Evolutionary conservation across 108 stramenopile genomes (phyloP).

Genomic region (Discostella stelligeroides): DNA sequence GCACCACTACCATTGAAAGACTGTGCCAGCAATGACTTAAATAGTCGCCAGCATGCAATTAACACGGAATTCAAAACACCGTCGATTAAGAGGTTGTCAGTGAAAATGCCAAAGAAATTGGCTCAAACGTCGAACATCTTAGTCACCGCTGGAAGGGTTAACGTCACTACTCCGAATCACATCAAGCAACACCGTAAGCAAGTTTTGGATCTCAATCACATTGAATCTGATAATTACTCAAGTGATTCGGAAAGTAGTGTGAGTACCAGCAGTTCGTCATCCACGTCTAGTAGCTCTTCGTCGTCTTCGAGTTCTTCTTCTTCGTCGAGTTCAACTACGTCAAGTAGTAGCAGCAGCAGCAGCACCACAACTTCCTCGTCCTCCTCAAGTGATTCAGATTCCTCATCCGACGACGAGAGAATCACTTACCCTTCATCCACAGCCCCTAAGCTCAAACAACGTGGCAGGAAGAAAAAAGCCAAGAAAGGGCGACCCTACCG

Average conservation of each 20-base stretch:
- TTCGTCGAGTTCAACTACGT: slow-evolving; percentile 34
- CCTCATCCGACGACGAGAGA: slow-evolving; percentile 31
- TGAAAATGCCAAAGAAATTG: slow-evolving; percentile 7
- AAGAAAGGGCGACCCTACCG: slow-evolving; percentile 20
- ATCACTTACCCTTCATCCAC: not conserved
- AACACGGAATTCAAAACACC: slow-evolving; percentile 10
- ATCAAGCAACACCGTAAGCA: slow-evolving; percentile 7
- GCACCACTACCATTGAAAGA: not conserved
- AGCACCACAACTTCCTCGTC: slow-evolving; percentile 26
- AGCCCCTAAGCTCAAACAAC: slow-evolving; percentile 17
- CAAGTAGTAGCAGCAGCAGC: slow-evolving; percentile 8
- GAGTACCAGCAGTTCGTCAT: slow-evolving; percentile 12
- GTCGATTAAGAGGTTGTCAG: not conserved
- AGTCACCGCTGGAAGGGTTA: slow-evolving; percentile 3
- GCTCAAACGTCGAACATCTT: slow-evolving; percentile 1
- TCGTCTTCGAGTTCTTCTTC: slow-evolving; percentile 28
- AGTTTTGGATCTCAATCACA: slow-evolving; percentile 14
- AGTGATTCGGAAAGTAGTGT: slow-evolving; percentile 35
- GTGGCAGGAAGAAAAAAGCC: slow-evolving; percentile 20
- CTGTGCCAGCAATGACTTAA: not conserved
- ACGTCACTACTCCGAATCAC: not conserved
- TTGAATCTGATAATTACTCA: slow-evolving; percentile 11
- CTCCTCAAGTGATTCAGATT: slow-evolving; percentile 33
- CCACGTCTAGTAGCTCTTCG: slow-evolving; percentile 17
- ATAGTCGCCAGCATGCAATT: slow-evolving; percentile 7